These are phyloP conservation scores for Botrytis sinoallii DNA, from an alignment of 2,329 filamentous ascomycete genomes.

Conservation along the genomic window DNA sequence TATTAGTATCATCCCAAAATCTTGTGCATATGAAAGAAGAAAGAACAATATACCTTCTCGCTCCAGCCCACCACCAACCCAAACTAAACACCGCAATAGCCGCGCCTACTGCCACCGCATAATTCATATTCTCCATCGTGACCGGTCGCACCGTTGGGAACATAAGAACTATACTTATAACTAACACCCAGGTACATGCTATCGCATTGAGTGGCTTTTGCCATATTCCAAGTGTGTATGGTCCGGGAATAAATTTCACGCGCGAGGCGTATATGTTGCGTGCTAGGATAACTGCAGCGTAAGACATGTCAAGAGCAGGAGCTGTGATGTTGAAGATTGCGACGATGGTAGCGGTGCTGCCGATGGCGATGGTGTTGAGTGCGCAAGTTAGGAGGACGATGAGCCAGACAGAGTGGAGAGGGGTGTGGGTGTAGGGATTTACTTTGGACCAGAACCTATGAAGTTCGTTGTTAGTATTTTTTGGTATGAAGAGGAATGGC, in stretches of 20 bases:
- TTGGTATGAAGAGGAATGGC: not conserved
- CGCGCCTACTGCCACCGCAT: slow-evolving; percentile 46
- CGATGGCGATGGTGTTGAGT: slow-evolving; percentile 51
- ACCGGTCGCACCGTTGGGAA: slow-evolving; percentile 49
- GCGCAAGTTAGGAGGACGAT: slow-evolving; percentile 55
- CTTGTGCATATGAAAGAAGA: too few relatives aligned
- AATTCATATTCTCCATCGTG: slow-evolving; percentile 51
- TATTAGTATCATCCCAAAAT: not conserved
- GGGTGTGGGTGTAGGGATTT: slow-evolving; percentile 53
- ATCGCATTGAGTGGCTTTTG: slow-evolving; percentile 53
- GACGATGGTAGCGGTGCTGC: slow-evolving; percentile 48
- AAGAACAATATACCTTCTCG: slow-evolving; percentile 25
- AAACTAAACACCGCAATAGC: slow-evolving; percentile 50
- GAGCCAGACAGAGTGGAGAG: slow-evolving; percentile 62
- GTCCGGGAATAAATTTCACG: slow-evolving; percentile 42
- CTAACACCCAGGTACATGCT: slow-evolving; percentile 58
- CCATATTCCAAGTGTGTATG: slow-evolving; percentile 55
- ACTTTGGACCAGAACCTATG: slow-evolving; percentile 50
- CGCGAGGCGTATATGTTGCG: slow-evolving; percentile 30
- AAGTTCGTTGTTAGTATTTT: not conserved
- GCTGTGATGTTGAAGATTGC: slow-evolving; percentile 53
- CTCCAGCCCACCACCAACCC: slow-evolving; percentile 45
- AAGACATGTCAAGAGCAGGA: slow-evolving; percentile 50
- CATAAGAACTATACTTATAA: slow-evolving; percentile 60
- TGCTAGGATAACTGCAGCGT: slow-evolving; percentile 57